A percentile compares a stretch with the other conserved stretches of the same genome.
These are phyloP conservation scores for Teratosphaeria pseudoeucalypti DNA, from an alignment of 2,329 filamentous ascomycete species.

Conservation along the genomic window DNA sequence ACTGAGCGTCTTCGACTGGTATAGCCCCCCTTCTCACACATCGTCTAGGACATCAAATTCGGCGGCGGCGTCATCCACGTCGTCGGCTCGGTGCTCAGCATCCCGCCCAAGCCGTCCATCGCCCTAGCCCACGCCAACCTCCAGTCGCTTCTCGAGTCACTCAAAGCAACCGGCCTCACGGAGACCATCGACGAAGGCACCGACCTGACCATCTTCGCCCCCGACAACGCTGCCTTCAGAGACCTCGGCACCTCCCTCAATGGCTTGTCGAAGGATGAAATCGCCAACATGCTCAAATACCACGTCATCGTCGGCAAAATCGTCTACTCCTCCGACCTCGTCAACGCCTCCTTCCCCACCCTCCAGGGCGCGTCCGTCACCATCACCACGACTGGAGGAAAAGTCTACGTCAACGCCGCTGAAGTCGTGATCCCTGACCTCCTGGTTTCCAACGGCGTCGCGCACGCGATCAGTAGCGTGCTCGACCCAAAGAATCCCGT, in stretches of 20 bases:
- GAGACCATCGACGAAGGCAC: conserved; percentile 31
- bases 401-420: conserved; percentile 36
- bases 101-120: conserved; percentile 26
- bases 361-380: conserved; percentile 20
- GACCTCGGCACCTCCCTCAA: conserved; percentile 44
- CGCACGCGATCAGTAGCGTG: conserved; percentile 47
- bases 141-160: conserved; percentile 30
- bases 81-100: conserved; percentile 33
- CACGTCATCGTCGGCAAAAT: conserved; percentile 51
- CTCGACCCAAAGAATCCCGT: conserved; percentile 33
- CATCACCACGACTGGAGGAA: conserved; percentile 27
- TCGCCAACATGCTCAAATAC: conserved; percentile 49
- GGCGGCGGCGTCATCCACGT: conserved; percentile 38
- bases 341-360: conserved; percentile 28
- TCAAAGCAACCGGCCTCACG: conserved; percentile 29
- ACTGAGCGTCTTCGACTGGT: neutral
- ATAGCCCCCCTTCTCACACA: conserved; percentile 2
- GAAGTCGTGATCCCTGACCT: conserved; percentile 32
- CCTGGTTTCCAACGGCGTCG: conserved; percentile 35
- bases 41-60: conserved; percentile 31
- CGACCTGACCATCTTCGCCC: conserved; percentile 55
- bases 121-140: conserved; percentile 27
- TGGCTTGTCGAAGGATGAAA: conserved; percentile 37
- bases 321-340: conserved; percentile 39
- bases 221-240: conserved; percentile 50